Conservation (phyloP, 495 filamentous ascomycete genomes). For the Choiromyces venosus region DNA sequence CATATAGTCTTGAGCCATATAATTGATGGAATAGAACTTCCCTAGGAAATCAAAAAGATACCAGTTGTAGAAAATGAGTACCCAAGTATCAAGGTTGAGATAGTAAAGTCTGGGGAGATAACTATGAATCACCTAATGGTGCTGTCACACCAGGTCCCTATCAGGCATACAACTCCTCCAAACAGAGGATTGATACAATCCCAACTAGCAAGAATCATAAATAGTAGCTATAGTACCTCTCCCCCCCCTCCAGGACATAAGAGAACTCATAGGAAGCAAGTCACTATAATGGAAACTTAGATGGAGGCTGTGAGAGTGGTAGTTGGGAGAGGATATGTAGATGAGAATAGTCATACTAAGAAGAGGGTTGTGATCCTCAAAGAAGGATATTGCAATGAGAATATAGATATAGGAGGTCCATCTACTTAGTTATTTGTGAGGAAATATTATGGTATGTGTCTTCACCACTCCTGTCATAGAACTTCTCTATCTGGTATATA, state of each 20-base stretch:
- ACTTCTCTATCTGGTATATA: neutral
- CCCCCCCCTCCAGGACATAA: neutral
- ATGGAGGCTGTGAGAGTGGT: neutral
- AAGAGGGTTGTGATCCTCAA: neutral
- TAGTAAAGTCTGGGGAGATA: slow-evolving; percentile 46
- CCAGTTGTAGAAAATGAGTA: slow-evolving; percentile 44
- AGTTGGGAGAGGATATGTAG: neutral
- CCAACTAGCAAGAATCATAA: too few relatives aligned
- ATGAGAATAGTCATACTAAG: neutral
- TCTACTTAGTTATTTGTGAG: neutral
- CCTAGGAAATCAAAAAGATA: slow-evolving; percentile 43
- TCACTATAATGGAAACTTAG: neutral
- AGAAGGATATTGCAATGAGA: neutral
- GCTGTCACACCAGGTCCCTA: neutral
- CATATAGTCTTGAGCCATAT: slow-evolving; percentile 47
- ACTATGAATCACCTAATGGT: slow-evolving; percentile 18
- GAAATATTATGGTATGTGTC: neutral
- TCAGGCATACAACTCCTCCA: neutral
- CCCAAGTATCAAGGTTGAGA: slow-evolving; percentile 42
- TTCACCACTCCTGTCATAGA: too few relatives aligned
- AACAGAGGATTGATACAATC: neutral
- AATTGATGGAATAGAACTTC: slow-evolving; percentile 43
- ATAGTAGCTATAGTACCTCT: too few relatives aligned
- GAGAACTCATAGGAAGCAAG: neutral
- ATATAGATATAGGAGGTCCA: neutral